Evolutionary conservation across 768 basidiomycete genomes (phyloP), one percentile per base, ranked within the genome.

Genomic region (Sarcodon aspratus): DNA sequence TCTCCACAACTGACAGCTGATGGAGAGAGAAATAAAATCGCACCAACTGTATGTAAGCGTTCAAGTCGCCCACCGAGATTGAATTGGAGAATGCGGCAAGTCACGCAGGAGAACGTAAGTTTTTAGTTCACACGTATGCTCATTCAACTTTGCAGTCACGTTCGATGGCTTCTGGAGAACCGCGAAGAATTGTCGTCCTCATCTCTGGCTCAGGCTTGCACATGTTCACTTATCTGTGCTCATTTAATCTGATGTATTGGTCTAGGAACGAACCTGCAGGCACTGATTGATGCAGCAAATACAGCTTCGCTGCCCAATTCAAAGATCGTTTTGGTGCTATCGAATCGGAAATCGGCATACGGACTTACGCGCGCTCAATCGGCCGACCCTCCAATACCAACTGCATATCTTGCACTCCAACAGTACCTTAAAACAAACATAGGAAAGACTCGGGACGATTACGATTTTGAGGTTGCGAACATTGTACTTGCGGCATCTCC

Each of bases 191-290:
- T 32, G 73, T 70, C 12, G 78, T 80, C 6, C 75, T 83, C 56
- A 78, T 84, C 58, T 83, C 81, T 12, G 81, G 81, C 36, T 79
- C 78, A 61, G 81, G 81, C 78, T 49, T 44, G 33, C 18, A 35
- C 36, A 32, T 8, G 31, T 9, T 43, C 21, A 44, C 18, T 12
- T 6, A 17, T 21, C 31, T 2, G 36, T 45, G 40, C 46, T 32
- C 35, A 34, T 32, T 45, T 54, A 35, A 13, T 7, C 46, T 34
- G n/a, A 13, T 47, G 9, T 49, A 43, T 27, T 45, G 46, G 32
- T 37, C 34, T 55, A 97, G 95, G 96, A 37, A 86, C 88, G 18
- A 99, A 99, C 66, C 80, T 99, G 9, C 93, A 98, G 67, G 95
- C 96, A 1, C 78, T 98, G 52, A 87, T 99, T 58, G 86, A 97